Evolutionary conservation across 768 basidiomycete genomes (phyloP).

Genomic region (Rossbeevera mucosa): DNA sequence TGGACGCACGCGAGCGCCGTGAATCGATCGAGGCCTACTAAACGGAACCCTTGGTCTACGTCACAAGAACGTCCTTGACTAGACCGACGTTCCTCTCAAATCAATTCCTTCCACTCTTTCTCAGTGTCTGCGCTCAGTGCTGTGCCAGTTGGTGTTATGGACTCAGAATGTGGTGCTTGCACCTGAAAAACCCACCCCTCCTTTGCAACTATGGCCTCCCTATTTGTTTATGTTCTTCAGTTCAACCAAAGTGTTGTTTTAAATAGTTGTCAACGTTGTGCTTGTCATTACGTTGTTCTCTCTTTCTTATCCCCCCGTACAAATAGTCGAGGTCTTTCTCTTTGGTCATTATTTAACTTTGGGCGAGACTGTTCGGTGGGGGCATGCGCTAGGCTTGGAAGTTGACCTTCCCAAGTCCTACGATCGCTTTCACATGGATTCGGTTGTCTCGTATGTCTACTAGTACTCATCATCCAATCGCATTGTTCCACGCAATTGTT

Average conservation of each 20-base stretch:
- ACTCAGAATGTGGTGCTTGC: conserved; percentile 25
- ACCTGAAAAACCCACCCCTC: conserved; percentile 21
- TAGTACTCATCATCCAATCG: conserved; percentile 9
- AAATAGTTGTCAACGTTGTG: conserved; percentile 22
- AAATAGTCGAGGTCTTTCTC: conserved; percentile 12
- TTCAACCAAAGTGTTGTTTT: conserved; percentile 26
- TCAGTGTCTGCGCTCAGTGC: conserved; percentile 11
- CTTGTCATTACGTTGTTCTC: conserved; percentile 24
- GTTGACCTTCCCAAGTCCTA: conserved; percentile 35
- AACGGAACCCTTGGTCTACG: conserved; percentile 19
- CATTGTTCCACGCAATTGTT: conserved; percentile 3
- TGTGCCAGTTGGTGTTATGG: conserved; percentile 13
- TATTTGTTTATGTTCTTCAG: conserved; percentile 19
- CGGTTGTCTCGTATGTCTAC: conserved; percentile 5
- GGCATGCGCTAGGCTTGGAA: conserved; percentile 26
- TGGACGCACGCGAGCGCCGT: conserved; percentile 77
- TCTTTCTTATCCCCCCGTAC: conserved; percentile 13
- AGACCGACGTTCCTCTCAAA: conserved; percentile 10
- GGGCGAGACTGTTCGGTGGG: conserved; percentile 5
- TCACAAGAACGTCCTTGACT: conserved; percentile 9
- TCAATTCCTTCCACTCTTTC: conserved; percentile 21
- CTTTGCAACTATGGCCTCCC: conserved; percentile 23
- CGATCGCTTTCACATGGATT: conserved; percentile 6
- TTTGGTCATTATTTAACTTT: conserved; percentile 22
- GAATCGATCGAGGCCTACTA: conserved; percentile 70